phyloP scores from a whole-genome alignment of 2,329 filamentous ascomycete species.

The Sphaerulina populicola region DNA sequence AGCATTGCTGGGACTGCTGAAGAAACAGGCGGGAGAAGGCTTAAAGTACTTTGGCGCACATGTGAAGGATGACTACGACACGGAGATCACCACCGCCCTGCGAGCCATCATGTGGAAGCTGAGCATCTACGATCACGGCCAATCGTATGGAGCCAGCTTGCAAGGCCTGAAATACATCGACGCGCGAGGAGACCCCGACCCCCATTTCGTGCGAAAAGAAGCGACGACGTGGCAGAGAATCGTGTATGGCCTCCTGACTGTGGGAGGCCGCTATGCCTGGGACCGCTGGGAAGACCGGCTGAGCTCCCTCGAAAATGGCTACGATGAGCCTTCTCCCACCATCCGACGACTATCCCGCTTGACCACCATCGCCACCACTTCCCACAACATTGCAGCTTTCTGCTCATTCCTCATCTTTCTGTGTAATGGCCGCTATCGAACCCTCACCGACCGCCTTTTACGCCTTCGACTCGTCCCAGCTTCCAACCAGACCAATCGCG shows the following conservation, averaged over 20 bases:
- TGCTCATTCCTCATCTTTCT: slow-evolving; percentile 84
- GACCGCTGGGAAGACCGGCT: slow-evolving; percentile 85
- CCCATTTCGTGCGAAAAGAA: slow-evolving; percentile 43
- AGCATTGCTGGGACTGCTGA: slow-evolving; percentile 78
- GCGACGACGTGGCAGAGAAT: slow-evolving; percentile 78
- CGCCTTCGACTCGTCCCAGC: slow-evolving; percentile 77
- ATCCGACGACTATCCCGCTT: slow-evolving; percentile 55
- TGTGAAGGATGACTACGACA: slow-evolving; percentile 74
- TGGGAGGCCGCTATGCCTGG: slow-evolving; percentile 85
- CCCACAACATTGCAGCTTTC: slow-evolving; percentile 74
- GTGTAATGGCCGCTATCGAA: slow-evolving; percentile 82
- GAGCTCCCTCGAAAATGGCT: slow-evolving; percentile 65
- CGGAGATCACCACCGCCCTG: slow-evolving; percentile 72
- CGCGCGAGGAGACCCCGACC: slow-evolving; percentile 46
- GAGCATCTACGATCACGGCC: slow-evolving; percentile 91
- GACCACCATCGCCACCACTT: slow-evolving; percentile 60
- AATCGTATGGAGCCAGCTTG: slow-evolving; percentile 84
- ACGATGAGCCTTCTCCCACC: slow-evolving; percentile 49
- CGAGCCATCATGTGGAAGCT: slow-evolving; percentile 84
- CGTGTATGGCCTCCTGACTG: slow-evolving; percentile 73
- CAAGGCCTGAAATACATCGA: slow-evolving; percentile 89
- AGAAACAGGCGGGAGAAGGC: slow-evolving; percentile 76
- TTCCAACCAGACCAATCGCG: slow-evolving; percentile 74
- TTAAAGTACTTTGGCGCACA: slow-evolving; percentile 77
- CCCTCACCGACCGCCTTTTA: slow-evolving; percentile 75